Conservation (phyloP, 352 stramenopile species). For the Globisporangium mamillatum region DNA sequence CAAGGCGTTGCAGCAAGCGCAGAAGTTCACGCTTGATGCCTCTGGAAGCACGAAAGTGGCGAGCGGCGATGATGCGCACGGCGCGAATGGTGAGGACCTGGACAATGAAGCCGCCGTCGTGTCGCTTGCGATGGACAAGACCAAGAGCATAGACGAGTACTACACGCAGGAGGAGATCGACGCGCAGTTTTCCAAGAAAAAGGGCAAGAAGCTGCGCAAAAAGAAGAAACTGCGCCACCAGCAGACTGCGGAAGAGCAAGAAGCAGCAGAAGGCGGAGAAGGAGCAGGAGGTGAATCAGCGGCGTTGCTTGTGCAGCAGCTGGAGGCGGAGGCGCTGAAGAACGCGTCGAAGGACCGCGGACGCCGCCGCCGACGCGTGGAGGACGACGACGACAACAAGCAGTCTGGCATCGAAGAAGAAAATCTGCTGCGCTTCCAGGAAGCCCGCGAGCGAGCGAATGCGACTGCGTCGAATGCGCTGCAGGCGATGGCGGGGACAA, state of each 20-base stretch:
- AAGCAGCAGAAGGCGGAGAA: slow-evolving; percentile 47
- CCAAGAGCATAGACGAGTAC: slow-evolving; percentile 64
- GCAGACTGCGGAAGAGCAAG: slow-evolving; percentile 35
- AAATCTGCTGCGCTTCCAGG: slow-evolving; percentile 63
- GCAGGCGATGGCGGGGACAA: slow-evolving; percentile 27
- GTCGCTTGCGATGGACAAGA: slow-evolving; percentile 56
- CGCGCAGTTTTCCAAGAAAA: slow-evolving; percentile 82
- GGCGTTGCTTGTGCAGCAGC: slow-evolving; percentile 45
- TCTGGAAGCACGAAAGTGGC: slow-evolving; percentile 22
- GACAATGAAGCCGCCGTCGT: slow-evolving; percentile 48
- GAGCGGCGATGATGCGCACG: background rate
- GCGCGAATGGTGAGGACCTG: slow-evolving; percentile 22
- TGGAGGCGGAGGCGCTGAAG: slow-evolving; percentile 60
- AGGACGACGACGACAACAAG: slow-evolving; percentile 27
- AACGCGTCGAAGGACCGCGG: slow-evolving; percentile 46
- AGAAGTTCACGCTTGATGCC: slow-evolving; percentile 63
- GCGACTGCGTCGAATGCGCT: slow-evolving; percentile 42
- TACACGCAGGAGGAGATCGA: slow-evolving; percentile 84
- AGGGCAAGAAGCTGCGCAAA: slow-evolving; percentile 69
- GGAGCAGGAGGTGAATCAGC: slow-evolving; percentile 23
- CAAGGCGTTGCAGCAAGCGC: slow-evolving; percentile 27
- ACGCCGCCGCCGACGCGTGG: slow-evolving; percentile 37
- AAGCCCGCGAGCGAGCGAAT: slow-evolving; percentile 65
- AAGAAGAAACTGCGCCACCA: slow-evolving; percentile 57
- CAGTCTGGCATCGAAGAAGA: slow-evolving; percentile 35